A percentile compares a stretch with the other conserved stretches of the same genome.
Conservation (phyloP, 1,139 yeast species). For the Candida sojae region DNA sequence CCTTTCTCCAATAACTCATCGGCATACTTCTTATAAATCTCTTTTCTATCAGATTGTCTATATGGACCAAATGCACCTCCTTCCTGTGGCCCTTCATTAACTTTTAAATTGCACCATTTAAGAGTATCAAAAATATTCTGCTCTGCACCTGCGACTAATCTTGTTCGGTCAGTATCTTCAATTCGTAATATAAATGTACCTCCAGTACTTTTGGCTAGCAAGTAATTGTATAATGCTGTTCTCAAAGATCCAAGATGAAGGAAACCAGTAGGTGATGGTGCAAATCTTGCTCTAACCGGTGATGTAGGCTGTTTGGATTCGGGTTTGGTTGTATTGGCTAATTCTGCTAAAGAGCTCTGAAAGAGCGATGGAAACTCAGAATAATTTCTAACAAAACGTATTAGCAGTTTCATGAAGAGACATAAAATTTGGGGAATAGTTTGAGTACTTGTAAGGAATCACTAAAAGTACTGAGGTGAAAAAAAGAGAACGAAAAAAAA, state of each 20-base stretch:
- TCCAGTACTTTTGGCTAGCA: constrained; percentile 74
- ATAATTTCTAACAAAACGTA: not conserved
- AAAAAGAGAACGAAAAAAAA: not conserved
- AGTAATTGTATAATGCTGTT: constrained; percentile 88
- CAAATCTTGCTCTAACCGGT: constrained; percentile 90
- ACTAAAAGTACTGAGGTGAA: not conserved
- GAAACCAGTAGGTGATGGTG: constrained; percentile 97
- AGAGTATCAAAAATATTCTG: constrained; percentile 73
- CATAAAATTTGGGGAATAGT: not conserved
- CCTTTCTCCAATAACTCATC: constrained; percentile 60
- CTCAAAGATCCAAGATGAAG: constrained; percentile 90
- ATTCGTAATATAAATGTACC: constrained; percentile 81
- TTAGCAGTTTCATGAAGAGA: not conserved
- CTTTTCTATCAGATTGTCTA: constrained; percentile 77
- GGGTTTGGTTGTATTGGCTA: not conserved
- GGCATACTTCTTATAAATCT: constrained; percentile 62
- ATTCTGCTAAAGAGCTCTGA: not conserved
- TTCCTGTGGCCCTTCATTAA: constrained; percentile 82
- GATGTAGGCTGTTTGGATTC: constrained; percentile 36
- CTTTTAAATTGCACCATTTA: constrained; percentile 70
- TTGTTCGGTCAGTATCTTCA: constrained; percentile 88
- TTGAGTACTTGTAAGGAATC: no score
- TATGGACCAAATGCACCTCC: constrained; percentile 78
- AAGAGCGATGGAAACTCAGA: not conserved
- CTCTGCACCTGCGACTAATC: constrained; percentile 83